Evolutionary conservation across 495 filamentous ascomycete species (phyloP).

Genomic region (Penicillium taxi): DNA sequence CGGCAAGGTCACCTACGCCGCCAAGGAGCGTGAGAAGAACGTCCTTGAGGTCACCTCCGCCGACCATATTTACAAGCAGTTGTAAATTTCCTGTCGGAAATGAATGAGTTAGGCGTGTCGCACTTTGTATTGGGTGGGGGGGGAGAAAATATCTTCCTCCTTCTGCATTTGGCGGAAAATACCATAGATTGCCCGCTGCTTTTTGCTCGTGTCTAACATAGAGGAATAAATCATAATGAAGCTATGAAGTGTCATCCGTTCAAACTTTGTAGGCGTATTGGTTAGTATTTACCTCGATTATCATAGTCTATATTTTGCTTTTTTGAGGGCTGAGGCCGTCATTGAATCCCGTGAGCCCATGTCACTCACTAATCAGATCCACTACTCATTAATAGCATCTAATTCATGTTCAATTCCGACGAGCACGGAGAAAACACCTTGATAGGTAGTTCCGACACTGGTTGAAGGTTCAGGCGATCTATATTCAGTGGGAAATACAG

Average conservation of each 20-base stretch:
- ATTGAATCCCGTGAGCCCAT: too few relatives aligned
- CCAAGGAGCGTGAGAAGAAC: slow-evolving; percentile 64
- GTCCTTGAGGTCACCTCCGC: slow-evolving; percentile 46
- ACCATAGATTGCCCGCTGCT: slow-evolving; percentile 13
- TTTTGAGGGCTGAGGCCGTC: too few relatives aligned
- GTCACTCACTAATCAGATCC: too few relatives aligned
- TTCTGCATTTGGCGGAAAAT: not conserved
- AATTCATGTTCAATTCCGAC: too few relatives aligned
- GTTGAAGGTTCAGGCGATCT: too few relatives aligned
- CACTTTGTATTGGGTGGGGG: slow-evolving; percentile 6
- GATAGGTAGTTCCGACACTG: too few relatives aligned
- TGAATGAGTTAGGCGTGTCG: slow-evolving; percentile 10
- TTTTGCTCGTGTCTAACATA: slow-evolving; percentile 12
- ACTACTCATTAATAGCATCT: too few relatives aligned
- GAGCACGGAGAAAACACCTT: too few relatives aligned
- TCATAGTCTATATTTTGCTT: too few relatives aligned
- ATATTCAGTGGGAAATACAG: too few relatives aligned
- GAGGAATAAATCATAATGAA: slow-evolving; percentile 24
- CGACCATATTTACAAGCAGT: slow-evolving; percentile 23
- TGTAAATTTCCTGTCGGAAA: slow-evolving; percentile 13
- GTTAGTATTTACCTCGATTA: too few relatives aligned
- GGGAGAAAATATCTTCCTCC: not conserved
- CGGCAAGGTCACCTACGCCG: slow-evolving; percentile 83
- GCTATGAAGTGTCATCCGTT: slow-evolving; percentile 20
- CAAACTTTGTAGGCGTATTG: too few relatives aligned